phyloP scores from a whole-genome alignment of 2,329 filamentous ascomycete species.

The Fusarium napiforme region DNA sequence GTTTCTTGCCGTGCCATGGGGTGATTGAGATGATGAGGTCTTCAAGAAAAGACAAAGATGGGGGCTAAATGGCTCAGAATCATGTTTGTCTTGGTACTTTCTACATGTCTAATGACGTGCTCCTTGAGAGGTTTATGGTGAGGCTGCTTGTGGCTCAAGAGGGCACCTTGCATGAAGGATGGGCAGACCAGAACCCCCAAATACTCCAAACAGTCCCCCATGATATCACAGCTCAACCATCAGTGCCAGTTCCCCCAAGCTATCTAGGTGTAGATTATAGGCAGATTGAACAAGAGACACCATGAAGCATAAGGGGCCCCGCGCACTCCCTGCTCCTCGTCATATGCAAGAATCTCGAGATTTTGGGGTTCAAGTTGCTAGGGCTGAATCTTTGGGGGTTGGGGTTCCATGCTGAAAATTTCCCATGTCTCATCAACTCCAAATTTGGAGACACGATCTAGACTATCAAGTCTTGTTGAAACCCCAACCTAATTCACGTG shows the following conservation, averaged over 20 bases:
- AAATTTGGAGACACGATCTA: conserved; percentile 2
- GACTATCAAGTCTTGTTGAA: conserved; percentile 30
- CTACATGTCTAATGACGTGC: neutral
- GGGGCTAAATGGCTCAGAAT: neutral
- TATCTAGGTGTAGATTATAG: neutral
- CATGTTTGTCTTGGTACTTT: neutral
- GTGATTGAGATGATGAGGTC: neutral
- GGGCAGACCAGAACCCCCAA: conserved; percentile 12
- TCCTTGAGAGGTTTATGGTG: neutral
- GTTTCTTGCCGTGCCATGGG: conserved; percentile 22
- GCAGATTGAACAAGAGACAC: neutral
- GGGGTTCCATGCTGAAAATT: conserved; percentile 23
- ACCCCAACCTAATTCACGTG: conserved; percentile 38
- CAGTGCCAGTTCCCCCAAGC: neutral
- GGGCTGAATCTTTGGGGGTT: conserved; percentile 40
- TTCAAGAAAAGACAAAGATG: neutral
- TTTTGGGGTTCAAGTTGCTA: conserved; percentile 32
- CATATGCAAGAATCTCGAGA: conserved; percentile 1
- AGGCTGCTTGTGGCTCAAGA: neutral
- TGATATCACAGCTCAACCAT: neutral
- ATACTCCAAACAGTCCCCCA: conserved; percentile 1
- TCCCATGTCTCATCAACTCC: conserved; percentile 25
- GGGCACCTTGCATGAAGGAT: neutral
- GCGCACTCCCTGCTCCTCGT: neutral
- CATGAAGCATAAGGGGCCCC: neutral